Evolutionary conservation across 495 filamentous ascomycete genomes (phyloP).

Genomic region (Penicillium antarcticum): DNA sequence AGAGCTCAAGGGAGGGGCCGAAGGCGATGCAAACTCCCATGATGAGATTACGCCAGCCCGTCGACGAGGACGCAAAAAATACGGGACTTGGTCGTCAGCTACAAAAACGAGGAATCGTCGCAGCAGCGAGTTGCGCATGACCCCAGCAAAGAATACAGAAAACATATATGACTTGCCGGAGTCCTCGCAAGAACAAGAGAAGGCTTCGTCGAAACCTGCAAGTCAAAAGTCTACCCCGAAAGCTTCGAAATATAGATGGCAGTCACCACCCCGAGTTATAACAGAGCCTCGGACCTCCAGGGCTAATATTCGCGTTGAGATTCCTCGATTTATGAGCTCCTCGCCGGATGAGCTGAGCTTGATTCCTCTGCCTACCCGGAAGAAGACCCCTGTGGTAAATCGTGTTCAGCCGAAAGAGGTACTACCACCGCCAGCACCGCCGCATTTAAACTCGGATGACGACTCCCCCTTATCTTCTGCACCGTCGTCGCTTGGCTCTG

Average conservation of each 20-base stretch:
- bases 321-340: conserved; percentile 12
- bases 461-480: conserved; percentile 46
- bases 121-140: neutral
- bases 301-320: neutral
- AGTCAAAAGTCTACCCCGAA: conserved; percentile 9
- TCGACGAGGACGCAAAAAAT: conserved; percentile 7
- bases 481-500: conserved; percentile 27
- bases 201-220: conserved; percentile 7
- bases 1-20: neutral
- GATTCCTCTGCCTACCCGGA: conserved; percentile 12
- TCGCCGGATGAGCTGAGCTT: conserved; percentile 33
- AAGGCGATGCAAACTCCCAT: neutral
- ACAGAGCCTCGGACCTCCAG: neutral
- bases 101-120: conserved; percentile 2
- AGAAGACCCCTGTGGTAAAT: neutral
- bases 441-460: conserved; percentile 7
- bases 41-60: conserved; percentile 3
- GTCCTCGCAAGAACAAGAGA: conserved; percentile 7
- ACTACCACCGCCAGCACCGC: neutral
- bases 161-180: conserved; percentile 22
- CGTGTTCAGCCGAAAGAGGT: neutral
- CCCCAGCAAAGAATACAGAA: neutral
- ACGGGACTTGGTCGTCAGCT: conserved; percentile 11
- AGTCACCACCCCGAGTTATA: neutral
- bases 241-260: neutral